phyloP scores from a whole-genome alignment of 768 basidiomycete species.

The Mrakia hoshinonis region DNA sequence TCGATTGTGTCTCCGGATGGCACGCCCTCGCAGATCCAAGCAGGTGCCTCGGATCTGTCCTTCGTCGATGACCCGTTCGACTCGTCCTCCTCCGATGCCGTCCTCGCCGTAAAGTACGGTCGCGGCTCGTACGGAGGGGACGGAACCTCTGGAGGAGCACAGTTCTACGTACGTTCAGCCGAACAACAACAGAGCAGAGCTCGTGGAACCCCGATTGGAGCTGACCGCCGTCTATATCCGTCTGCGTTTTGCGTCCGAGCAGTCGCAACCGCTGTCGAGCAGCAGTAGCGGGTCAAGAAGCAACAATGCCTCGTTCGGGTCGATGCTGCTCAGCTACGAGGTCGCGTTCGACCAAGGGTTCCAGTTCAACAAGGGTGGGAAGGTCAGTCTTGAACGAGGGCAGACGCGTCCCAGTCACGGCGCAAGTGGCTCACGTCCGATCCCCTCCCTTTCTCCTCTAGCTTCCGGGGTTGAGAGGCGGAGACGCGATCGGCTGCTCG shows the following conservation, averaged over 20 bases:
- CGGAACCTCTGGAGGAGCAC: conserved; percentile 55
- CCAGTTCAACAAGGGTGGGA: conserved; percentile 63
- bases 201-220: not conserved
- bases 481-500: conserved; percentile 57
- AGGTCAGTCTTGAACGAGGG: conserved; percentile 34
- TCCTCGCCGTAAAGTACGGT: conserved; percentile 58
- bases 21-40: conserved; percentile 26
- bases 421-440: not conserved
- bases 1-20: conserved; percentile 31
- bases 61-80: conserved; percentile 66
- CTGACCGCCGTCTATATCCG: not conserved
- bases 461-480: conserved; percentile 67
- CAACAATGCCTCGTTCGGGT: conserved; percentile 57
- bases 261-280: conserved; percentile 36
- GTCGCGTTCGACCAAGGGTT: conserved; percentile 60
- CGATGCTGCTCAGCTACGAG: conserved; percentile 67
- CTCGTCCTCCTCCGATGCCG: conserved; percentile 42
- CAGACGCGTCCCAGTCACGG: not conserved
- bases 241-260: not conserved
- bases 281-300: no score
- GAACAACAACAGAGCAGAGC: not conserved
- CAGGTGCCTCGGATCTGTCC: conserved; percentile 45
- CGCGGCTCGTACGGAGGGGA: conserved; percentile 49
- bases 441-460: conserved; percentile 34
- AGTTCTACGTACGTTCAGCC: conserved; percentile 46